Percentiles rank a stretch among this genome's conserved stretches.
Evolutionary conservation across 371 early-diverging fungal genomes (phyloP).

Genomic region (Rhizoclosmatium hyalinum): DNA sequence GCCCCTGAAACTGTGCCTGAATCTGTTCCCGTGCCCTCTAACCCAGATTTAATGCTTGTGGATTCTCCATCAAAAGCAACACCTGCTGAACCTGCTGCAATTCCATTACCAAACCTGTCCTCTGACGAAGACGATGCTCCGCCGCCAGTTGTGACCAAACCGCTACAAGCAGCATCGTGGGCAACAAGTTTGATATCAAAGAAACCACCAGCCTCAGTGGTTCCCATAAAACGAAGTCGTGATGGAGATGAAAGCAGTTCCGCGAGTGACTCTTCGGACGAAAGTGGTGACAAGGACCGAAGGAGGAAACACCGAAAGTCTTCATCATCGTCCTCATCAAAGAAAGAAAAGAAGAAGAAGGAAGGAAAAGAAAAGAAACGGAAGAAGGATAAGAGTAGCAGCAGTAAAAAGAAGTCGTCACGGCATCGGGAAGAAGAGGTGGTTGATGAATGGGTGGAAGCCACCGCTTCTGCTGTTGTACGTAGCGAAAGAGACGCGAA

Average conservation of each 20-base stretch:
- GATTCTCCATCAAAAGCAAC: background rate
- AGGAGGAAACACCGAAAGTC: background rate
- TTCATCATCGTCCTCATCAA: constrained; percentile 16
- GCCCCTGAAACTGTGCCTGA: background rate
- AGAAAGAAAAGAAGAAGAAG: constrained; percentile 33
- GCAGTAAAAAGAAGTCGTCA: constrained; percentile 31
- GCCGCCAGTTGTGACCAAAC: constrained; percentile 15
- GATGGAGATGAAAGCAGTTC: constrained; percentile 9
- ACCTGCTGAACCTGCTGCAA: no score
- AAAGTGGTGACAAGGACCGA: background rate
- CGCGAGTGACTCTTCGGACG: background rate
- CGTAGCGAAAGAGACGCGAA: background rate
- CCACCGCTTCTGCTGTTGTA: background rate
- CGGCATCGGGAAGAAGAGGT: background rate
- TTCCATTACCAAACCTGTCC: background rate
- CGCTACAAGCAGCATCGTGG: background rate
- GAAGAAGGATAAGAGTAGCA: constrained; percentile 31
- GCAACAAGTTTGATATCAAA: background rate
- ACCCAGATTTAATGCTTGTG: no score
- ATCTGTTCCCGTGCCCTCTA: no score
- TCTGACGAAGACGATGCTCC: background rate
- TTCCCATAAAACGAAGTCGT: background rate
- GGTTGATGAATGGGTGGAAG: constrained; percentile 5
- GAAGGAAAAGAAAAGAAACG: constrained; percentile 33
- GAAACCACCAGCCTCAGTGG: background rate